Conservation (phyloP, 2,329 filamentous ascomycete species). For the Fusarium euwallaceae region DNA sequence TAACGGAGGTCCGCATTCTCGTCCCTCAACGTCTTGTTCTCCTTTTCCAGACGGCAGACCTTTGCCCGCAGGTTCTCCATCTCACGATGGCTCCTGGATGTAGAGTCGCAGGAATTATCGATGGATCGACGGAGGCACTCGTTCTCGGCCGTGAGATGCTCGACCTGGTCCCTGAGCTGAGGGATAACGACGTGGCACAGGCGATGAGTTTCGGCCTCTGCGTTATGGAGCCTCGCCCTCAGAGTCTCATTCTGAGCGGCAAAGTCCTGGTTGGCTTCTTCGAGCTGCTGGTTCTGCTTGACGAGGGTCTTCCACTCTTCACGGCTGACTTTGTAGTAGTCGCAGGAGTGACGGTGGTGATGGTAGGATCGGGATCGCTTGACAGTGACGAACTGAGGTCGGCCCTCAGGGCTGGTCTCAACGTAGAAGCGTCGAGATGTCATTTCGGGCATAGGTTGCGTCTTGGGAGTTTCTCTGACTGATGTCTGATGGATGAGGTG, state of each 20-base stretch:
- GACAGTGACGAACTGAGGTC: constrained; percentile 54
- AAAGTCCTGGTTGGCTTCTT: constrained; percentile 53
- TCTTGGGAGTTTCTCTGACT: constrained; percentile 5
- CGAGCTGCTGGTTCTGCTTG: constrained; percentile 53
- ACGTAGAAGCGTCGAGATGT: constrained; percentile 52
- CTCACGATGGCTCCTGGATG: constrained; percentile 48
- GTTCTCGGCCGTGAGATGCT: constrained; percentile 55
- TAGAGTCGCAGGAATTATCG: constrained; percentile 48
- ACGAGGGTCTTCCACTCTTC: constrained; percentile 55
- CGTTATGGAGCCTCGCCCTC: constrained; percentile 52
- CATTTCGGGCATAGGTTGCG: constrained; percentile 44
- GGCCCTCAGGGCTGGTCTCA: constrained; percentile 52
- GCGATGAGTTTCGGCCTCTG: constrained; percentile 53
- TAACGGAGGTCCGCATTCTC: constrained; percentile 54
- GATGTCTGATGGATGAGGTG: not conserved
- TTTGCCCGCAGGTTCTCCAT: constrained; percentile 52
- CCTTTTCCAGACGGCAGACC: constrained; percentile 53
- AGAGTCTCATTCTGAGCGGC: constrained; percentile 50
- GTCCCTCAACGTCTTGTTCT: constrained; percentile 52
- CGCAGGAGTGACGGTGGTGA: constrained; percentile 49
- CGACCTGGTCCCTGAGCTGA: constrained; percentile 55
- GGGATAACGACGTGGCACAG: constrained; percentile 51
- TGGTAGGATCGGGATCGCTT: constrained; percentile 56
- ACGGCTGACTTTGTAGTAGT: constrained; percentile 53
- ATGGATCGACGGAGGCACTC: constrained; percentile 54